Percentiles rank a stretch among this genome's conserved stretches.
phyloP scores from a whole-genome alignment of 768 basidiomycete genomes.

The Trametes sanguinea region DNA sequence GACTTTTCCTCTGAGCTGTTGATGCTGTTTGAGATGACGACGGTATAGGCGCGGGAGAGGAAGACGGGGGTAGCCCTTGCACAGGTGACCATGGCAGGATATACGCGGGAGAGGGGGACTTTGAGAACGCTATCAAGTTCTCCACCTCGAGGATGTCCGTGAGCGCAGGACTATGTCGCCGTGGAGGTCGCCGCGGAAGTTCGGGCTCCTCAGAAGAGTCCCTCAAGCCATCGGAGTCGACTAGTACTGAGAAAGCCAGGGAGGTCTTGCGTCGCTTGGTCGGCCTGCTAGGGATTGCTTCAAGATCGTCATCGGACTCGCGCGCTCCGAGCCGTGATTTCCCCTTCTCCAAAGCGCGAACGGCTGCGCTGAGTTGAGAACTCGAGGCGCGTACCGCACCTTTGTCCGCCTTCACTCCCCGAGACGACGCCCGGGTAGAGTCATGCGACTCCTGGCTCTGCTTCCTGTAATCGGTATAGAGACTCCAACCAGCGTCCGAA shows the following conservation, averaged over 20 bases:
- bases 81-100: too few species aligned
- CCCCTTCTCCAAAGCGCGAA: not conserved
- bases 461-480: too few species aligned
- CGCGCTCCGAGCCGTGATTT: not conserved
- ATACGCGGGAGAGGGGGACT: too few species aligned
- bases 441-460: too few species aligned
- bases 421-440: too few species aligned
- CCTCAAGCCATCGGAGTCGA: not conserved
- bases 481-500: too few species aligned
- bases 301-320: not conserved
- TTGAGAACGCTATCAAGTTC: too few species aligned
- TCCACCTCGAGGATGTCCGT: not conserved
- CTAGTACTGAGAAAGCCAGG: not conserved
- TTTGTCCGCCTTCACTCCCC: not conserved
- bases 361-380: too few species aligned
- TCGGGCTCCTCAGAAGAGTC: not conserved
- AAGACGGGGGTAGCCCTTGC: not conserved
- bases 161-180: not conserved
- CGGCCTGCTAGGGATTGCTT: not conserved
- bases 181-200: not conserved
- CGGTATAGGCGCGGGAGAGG: not conserved
- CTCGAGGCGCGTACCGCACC: not conserved
- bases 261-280: not conserved
- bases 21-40: not conserved
- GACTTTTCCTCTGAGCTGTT: not conserved